Evolutionary conservation across 176 grass and related monocot genomes (phyloP).

Genomic region (Metroxylon sagu): DNA sequence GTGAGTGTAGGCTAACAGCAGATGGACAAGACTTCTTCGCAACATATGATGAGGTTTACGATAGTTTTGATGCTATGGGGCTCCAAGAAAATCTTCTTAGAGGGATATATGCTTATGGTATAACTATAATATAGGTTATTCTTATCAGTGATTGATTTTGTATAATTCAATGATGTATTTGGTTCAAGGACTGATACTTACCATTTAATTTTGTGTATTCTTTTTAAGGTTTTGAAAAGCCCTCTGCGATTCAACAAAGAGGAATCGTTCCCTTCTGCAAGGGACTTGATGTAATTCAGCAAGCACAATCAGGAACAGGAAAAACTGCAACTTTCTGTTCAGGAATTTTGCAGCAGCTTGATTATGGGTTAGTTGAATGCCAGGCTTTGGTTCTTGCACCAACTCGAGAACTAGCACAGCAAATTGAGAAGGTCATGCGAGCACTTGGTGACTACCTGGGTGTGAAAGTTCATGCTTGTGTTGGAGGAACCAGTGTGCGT

Average conservation of each 20-base stretch:
- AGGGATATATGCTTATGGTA: constrained; percentile 94
- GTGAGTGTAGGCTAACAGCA: constrained; percentile 31
- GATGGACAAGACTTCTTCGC: constrained; percentile 86
- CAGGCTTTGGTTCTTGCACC: constrained; percentile 87
- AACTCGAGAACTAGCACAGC: constrained; percentile 86
- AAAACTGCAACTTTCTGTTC: constrained; percentile 97
- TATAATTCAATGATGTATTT: no score
- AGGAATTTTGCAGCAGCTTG: constrained; percentile 82
- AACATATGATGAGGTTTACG: constrained; percentile 67
- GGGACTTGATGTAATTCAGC: constrained; percentile 93
- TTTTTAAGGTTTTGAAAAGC: constrained; percentile 81
- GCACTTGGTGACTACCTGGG: constrained; percentile 86
- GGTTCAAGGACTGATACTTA: no score
- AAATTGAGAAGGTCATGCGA: constrained; percentile 95
- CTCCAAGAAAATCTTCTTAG: constrained; percentile 92
- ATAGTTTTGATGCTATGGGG: constrained; percentile 92
- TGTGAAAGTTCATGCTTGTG: constrained; percentile 87
- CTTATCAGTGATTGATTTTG: no score
- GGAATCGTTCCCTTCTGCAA: constrained; percentile 92
- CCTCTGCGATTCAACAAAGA: constrained; percentile 88
- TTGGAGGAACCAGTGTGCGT: constrained; percentile 80
- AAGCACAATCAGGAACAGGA: constrained; percentile 88
- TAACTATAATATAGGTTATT: background rate
- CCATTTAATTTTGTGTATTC: background rate
- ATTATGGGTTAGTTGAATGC: constrained; percentile 78